Base-by-base conservation (phyloP, 2,329 filamentous ascomycete species). In the Rutstroemia sydowiana region DNA sequence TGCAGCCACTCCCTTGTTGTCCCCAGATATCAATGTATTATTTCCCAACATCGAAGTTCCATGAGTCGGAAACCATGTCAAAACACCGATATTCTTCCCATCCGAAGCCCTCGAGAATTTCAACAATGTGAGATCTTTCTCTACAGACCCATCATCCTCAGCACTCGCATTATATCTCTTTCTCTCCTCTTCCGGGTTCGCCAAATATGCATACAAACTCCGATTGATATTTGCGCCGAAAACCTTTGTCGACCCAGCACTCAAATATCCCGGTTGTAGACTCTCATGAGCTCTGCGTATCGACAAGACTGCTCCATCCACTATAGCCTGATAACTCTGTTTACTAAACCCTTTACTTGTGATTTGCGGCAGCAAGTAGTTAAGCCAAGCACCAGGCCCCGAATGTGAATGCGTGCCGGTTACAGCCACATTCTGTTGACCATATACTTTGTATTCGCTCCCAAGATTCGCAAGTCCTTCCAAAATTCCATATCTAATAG, bases 1-100 rank as follows among this genome's bases (percentile, higher is more conserved):
- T 0, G 91, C 87, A 2, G 92, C 91, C 6, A 95, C 88, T 11
- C 92, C 92, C 71, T 97, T 97, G 73, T 97, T 97, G 68, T 97
- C 92, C n/a, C 88, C 92, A 2, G 90, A 84, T 46, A 93, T 81
- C 13, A 95, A 75, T 0, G 90, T 96, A 69, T 95, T 95, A 70
- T 96, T 96, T 50, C 87, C 86, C 21, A 91, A 81, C 69, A 96
- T 80, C 0, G 89, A 95, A 0, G 92, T 97, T 43, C 91, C 91
- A 66, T 97, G 92, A 0, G 91, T 87, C 2, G 92, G 82, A 66
- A 92, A 95, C 88, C 91, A 97, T 14, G 88, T 93, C 53, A 97
- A 70, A 1, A 95, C 74, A 11, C 89, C 91, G 39, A 89, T 80
- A 52, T 84, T 85, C 69, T 89, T 90, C 44, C 78, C 76, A 63